Evolutionary conservation across 2,329 filamentous ascomycete genomes (phyloP).

Genomic region (Alternaria infectoria): DNA sequence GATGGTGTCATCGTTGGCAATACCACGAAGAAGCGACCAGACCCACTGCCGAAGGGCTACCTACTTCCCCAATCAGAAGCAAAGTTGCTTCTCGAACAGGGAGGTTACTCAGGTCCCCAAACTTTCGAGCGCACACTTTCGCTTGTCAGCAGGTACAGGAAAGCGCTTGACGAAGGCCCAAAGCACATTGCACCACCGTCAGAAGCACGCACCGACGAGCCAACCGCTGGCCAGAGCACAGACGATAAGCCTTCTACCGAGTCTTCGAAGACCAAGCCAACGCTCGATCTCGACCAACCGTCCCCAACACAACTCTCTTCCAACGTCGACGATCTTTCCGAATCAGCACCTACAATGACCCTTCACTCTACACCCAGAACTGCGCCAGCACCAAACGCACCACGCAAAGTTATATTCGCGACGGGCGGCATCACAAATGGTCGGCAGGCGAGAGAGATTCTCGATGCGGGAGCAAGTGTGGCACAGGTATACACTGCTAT

Average conservation of each 20-base stretch:
- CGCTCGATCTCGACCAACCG: conserved; percentile 25
- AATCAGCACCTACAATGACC: conserved; percentile 35
- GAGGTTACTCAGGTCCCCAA: conserved; percentile 89
- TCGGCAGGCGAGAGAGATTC: conserved; percentile 77
- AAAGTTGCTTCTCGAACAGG: conserved; percentile 73
- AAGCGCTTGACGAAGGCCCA: conserved; percentile 54
- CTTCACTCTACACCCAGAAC: conserved; percentile 22
- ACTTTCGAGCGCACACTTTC: conserved; percentile 81
- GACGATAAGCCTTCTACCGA: conserved; percentile 14
- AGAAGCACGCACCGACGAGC: conserved; percentile 8
- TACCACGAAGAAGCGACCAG: conserved; percentile 84
- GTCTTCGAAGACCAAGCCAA: conserved; percentile 22
- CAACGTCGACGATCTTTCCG: conserved; percentile 39
- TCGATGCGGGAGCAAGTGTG: conserved; percentile 88
- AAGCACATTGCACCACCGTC: conserved; percentile 23
- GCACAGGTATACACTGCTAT: conserved; percentile 90
- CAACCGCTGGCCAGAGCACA: conserved; percentile 13
- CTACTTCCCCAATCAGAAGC: conserved; percentile 71
- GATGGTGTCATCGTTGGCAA: conserved; percentile 97
- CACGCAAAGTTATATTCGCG: conserved; percentile 84
- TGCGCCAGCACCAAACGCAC: conserved; percentile 31
- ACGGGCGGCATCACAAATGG: conserved; percentile 93
- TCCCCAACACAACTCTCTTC: conserved; percentile 24
- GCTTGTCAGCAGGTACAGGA: conserved; percentile 80
- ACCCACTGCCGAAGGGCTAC: conserved; percentile 71